Conservation (phyloP, 495 filamentous ascomycete genomes). For the Annulohypoxylon moriforme region DNA sequence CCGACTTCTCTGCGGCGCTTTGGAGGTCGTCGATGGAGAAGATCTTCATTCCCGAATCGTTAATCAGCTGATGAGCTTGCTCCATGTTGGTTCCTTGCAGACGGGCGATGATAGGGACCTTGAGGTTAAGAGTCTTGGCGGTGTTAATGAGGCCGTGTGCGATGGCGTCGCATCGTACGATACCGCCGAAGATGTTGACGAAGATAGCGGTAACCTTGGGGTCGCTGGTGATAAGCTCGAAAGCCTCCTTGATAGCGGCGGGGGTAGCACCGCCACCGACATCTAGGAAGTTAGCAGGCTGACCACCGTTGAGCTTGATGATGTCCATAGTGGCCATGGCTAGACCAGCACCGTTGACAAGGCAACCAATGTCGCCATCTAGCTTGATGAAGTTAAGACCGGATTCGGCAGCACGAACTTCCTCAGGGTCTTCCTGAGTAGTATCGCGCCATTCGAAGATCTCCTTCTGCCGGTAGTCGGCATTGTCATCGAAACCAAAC, state of each 20-base stretch:
- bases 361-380: conserved; percentile 97
- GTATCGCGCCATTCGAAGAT: conserved; percentile 93
- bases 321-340: conserved; percentile 99
- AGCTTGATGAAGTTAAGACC: conserved; percentile 99
- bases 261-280: conserved; percentile 98
- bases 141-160: conserved; percentile 95
- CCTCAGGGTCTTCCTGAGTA: conserved; percentile 95
- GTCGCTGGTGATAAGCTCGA: conserved; percentile 97
- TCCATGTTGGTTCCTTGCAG: conserved; percentile 99
- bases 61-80: conserved; percentile 92
- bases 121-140: conserved; percentile 90
- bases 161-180: conserved; percentile 97
- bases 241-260: conserved; percentile 95
- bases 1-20: conserved; percentile 95
- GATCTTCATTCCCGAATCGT: conserved; percentile 98
- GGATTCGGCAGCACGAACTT: conserved; percentile 93
- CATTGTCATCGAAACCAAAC: conserved; percentile 97
- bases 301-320: conserved; percentile 98
- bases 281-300: conserved; percentile 97
- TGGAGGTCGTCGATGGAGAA: conserved; percentile 99
- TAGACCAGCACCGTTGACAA: conserved; percentile 98
- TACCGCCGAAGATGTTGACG: conserved; percentile 99
- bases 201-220: conserved; percentile 99
- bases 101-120: conserved; percentile 95
- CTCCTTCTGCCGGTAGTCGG: conserved; percentile 97